Evolutionary conservation across 164 flowering plant species (phyloP), one percentile per base, ranked within the genome.

Genomic region (Buxus sempervirens): DNA sequence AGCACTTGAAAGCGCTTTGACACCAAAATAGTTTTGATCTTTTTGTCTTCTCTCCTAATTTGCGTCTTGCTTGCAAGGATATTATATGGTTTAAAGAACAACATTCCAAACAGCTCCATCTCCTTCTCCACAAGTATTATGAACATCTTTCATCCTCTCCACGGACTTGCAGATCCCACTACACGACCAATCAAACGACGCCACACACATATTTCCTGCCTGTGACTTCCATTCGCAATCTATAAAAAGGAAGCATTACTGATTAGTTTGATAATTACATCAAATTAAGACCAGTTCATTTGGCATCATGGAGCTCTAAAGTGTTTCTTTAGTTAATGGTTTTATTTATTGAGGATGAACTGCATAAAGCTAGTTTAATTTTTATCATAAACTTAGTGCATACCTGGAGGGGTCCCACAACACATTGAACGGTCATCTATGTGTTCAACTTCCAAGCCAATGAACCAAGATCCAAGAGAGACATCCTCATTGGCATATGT

Each of bases 111-210:
- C 79, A 25, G 89, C 91, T 27, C 55, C 82, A 20, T 88, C 87
- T 27, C 89, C 93, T 79, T 89, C 96, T 0, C 93, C 91, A 60
- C 97, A 90, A 0, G 79, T 49, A 42, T 61, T 62, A 48, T 91
- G 97, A 38, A 91, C 83, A 0, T 60, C 68, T 67, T 80, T 86
- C 88, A 91, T 86, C 77, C 88, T 80, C 66, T 91, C 93, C 22
- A 81, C 89, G 0, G 97, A 91, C 23, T 88, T 82, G 80, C 97
- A 91, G 66, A 91, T 70, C 49, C 97, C 97, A 60, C 97, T 90
- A 83, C 97, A 91, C 0, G 84, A 64, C 97, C 97, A 91, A 75
- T 91, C 97, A 53, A 91, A 91, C 2, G 97, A 85, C 14, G 91
- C 96, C 70, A 84, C 88, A 48, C 97, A 91, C 9, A 82, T 73